A percentile compares a stretch with the other conserved stretches of the same genome.
Conservation (phyloP, 2,329 filamentous ascomycete species). For the Coccinonectria pachysandricola region DNA sequence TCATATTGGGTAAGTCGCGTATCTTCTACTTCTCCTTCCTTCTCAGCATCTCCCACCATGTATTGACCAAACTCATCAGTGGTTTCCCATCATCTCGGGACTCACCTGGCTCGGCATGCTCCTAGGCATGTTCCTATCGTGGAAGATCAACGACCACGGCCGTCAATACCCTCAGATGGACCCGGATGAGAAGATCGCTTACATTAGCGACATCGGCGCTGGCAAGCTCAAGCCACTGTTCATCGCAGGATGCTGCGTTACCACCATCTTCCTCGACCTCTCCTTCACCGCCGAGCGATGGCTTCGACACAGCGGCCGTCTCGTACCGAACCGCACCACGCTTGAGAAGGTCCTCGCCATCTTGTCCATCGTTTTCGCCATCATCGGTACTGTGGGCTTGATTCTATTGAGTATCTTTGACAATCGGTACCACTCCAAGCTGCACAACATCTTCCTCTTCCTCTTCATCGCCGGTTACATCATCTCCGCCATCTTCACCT, state of each 20-base stretch:
- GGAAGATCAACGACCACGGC: slow-evolving; percentile 47
- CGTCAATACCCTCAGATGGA: slow-evolving; percentile 53
- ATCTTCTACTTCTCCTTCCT: not conserved
- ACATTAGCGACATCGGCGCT: slow-evolving; percentile 60
- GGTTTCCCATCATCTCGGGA: slow-evolving; percentile 60
- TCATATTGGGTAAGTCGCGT: slow-evolving; percentile 30
- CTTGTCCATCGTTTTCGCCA: slow-evolving; percentile 55
- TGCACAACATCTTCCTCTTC: slow-evolving; percentile 68
- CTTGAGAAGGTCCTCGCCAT: slow-evolving; percentile 53
- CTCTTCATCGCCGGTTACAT: slow-evolving; percentile 84
- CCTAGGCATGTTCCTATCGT: slow-evolving; percentile 59
- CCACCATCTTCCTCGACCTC: slow-evolving; percentile 70
- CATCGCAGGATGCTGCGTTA: slow-evolving; percentile 59
- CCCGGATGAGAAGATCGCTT: slow-evolving; percentile 50
- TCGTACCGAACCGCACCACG: slow-evolving; percentile 59
- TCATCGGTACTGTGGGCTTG: slow-evolving; percentile 68
- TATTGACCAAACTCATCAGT: slow-evolving; percentile 24
- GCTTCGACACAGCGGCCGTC: slow-evolving; percentile 70
- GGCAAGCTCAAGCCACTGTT: slow-evolving; percentile 63
- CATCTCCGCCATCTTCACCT: slow-evolving; percentile 76
- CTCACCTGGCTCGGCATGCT: slow-evolving; percentile 57
- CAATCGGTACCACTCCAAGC: slow-evolving; percentile 51
- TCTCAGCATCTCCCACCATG: not conserved
- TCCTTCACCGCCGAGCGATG: slow-evolving; percentile 75
- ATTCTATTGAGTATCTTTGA: slow-evolving; percentile 82